A percentile compares a stretch with the other conserved stretches of the same genome.
Evolutionary conservation across 257 asterid genomes (phyloP).

Genomic region (Solanum ossicruentum): DNA sequence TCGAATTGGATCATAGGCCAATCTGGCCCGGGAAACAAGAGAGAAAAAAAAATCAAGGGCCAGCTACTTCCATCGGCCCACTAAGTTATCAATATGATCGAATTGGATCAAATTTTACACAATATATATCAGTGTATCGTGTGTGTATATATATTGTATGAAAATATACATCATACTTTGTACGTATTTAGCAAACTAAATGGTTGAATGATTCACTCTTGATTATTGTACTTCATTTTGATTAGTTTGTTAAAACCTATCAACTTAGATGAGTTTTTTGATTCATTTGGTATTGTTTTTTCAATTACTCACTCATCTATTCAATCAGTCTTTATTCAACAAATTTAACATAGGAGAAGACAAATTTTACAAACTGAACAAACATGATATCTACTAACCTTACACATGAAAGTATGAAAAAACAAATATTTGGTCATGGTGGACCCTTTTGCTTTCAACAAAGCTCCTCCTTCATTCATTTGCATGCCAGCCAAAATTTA

Average conservation of each 20-base stretch:
- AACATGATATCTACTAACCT: background rate
- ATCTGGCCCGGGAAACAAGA: background rate
- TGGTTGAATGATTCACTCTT: background rate
- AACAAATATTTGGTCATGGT: background rate
- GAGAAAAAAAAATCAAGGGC: too few relatives aligned
- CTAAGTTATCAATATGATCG: background rate
- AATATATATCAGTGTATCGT: too few relatives aligned
- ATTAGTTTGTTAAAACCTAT: background rate
- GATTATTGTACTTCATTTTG: background rate
- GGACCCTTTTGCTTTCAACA: background rate
- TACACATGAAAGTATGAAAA: background rate
- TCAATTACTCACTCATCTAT: background rate
- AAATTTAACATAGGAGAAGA: background rate
- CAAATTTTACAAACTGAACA: background rate
- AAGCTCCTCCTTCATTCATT: background rate
- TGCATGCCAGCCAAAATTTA: background rate
- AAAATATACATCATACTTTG: too few relatives aligned
- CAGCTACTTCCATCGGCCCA: too few relatives aligned
- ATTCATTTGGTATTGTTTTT: background rate
- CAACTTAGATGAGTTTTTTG: background rate
- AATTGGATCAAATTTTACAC: too few relatives aligned
- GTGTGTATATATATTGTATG: too few relatives aligned
- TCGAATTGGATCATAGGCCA: background rate
- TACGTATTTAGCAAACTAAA: background rate
- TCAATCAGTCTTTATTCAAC: background rate